Evolutionary conservation across 805 yeast species (phyloP), one percentile per base, ranked within the genome.

Genomic region (Dipodascus geniculatus): DNA sequence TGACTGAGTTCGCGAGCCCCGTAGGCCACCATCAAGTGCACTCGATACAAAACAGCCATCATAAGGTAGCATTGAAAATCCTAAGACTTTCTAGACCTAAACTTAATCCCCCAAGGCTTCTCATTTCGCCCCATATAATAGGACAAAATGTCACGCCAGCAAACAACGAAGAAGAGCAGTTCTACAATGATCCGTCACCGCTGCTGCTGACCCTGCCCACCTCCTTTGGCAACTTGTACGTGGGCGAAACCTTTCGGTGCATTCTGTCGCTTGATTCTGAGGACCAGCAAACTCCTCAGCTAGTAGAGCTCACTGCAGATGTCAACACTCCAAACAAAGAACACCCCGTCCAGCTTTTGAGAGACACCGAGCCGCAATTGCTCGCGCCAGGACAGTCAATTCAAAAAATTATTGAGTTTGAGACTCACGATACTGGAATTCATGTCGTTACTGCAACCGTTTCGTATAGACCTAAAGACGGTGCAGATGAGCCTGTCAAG

Each of bases 31-130:
- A 28, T 28, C 33, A 28, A 28, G 11, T 28, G n/a, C n/a, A n/a
- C n/a, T n/a, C n/a, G 9, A 28, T 28, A 6, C 33, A 28, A 11
- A 6, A 6, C 11, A 28, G 11, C 11, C 33, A 28, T 11, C 33
- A 28, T 51, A 42, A 35, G 38, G 57, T 59, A 16, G 55, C 55
- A 2, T 52, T 67, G 42, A 63, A 63, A 54, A 63, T 67, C 23
- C 60, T 63, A 53, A 58, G 67, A 49, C 59, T 65, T 35, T 56
- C 68, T 3, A 55, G 61, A 50, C 71, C 70, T n/a, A 51, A 50
- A 23, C 59, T 65, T 47, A 53, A 53, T 31, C 54, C 52, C 9
- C 55, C 58, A 11, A 60, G 58, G 22, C 53, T 56, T 20, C 47
- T 55, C 22, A 55, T 50, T 16, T 48, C 49, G 16, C 61, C 63